phyloP scores from a whole-genome alignment of 2,329 filamentous ascomycete species.

The Neonectria neomacrospora region DNA sequence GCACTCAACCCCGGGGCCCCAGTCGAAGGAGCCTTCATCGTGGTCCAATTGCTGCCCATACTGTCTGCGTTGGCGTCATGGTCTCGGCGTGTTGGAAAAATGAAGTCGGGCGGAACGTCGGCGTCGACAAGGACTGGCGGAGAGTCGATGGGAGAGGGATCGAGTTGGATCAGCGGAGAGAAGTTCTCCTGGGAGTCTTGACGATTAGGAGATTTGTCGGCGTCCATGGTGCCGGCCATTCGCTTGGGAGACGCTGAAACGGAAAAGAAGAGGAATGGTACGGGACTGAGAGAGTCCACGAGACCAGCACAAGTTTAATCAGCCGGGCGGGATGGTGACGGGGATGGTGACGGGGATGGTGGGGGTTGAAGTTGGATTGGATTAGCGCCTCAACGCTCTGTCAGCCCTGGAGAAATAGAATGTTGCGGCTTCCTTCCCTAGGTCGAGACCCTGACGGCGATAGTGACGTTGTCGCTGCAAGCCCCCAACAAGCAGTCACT shows the following conservation, averaged over 20 bases:
- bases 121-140: constrained; percentile 57
- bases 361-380: constrained; percentile 36
- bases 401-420: constrained; percentile 25
- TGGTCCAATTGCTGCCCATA: constrained; percentile 46
- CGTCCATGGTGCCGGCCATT: constrained; percentile 36
- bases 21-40: constrained; percentile 56
- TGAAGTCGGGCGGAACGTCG: constrained; percentile 57
- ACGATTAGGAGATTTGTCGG: constrained; percentile 35
- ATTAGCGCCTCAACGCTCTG: constrained; percentile 43
- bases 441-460: constrained; percentile 1
- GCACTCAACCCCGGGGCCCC: constrained; percentile 68
- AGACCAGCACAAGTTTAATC: neutral
- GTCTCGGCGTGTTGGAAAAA: constrained; percentile 26
- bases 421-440: constrained; percentile 20
- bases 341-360: constrained; percentile 21
- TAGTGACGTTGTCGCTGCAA: constrained; percentile 42
- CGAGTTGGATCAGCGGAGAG: constrained; percentile 78
- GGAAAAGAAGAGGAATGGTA: constrained; percentile 3
- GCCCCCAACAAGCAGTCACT: constrained; percentile 11
- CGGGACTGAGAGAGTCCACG: constrained; percentile 9
- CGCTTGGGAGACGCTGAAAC: constrained; percentile 15
- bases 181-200: constrained; percentile 50
- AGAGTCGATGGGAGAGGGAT: constrained; percentile 80
- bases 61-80: constrained; percentile 46
- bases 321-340: constrained; percentile 22